A percentile compares a stretch with the other conserved stretches of the same genome.
phyloP scores from a whole-genome alignment of 495 filamentous ascomycete species.

The Bathelium albidoporum region DNA sequence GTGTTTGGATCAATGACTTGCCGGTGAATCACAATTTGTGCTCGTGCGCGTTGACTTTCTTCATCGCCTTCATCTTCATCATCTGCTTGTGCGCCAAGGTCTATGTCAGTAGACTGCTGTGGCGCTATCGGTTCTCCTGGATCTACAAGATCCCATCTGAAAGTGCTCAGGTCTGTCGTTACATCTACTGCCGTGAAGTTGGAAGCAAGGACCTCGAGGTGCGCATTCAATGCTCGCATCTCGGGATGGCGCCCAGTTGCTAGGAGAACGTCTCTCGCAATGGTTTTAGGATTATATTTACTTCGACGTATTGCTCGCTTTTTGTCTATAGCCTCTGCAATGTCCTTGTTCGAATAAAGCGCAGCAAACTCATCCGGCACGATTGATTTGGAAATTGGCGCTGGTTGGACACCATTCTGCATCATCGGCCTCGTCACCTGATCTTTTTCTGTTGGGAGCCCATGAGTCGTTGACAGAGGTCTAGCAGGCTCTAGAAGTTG shows the following conservation, averaged over 20 bases:
- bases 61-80: conserved; percentile 23
- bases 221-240: conserved; percentile 47
- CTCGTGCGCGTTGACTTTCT: not conserved
- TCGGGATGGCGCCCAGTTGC: conserved; percentile 50
- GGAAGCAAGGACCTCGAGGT: conserved; percentile 38
- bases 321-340: conserved; percentile 37
- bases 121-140: conserved; percentile 26
- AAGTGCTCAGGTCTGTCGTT: conserved; percentile 46
- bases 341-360: conserved; percentile 15
- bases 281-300: conserved; percentile 49
- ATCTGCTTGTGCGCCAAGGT: conserved; percentile 21
- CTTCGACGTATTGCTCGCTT: conserved; percentile 36
- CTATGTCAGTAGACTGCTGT: not conserved
- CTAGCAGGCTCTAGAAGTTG: too few species aligned
- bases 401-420: not conserved
- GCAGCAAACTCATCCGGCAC: conserved; percentile 7
- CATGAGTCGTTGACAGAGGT: not conserved
- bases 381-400: not conserved
- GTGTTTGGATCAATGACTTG: conserved; percentile 11
- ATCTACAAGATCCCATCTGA: conserved; percentile 62
- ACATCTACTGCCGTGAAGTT: conserved; percentile 28
- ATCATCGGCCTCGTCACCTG: too few species aligned
- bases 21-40: not conserved
- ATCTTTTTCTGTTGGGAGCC: too few species aligned
- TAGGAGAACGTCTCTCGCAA: conserved; percentile 56